Evolutionary conservation across 108 stramenopile genomes (phyloP), one percentile per base, ranked within the genome.

Genomic region (Parmales sp.): DNA sequence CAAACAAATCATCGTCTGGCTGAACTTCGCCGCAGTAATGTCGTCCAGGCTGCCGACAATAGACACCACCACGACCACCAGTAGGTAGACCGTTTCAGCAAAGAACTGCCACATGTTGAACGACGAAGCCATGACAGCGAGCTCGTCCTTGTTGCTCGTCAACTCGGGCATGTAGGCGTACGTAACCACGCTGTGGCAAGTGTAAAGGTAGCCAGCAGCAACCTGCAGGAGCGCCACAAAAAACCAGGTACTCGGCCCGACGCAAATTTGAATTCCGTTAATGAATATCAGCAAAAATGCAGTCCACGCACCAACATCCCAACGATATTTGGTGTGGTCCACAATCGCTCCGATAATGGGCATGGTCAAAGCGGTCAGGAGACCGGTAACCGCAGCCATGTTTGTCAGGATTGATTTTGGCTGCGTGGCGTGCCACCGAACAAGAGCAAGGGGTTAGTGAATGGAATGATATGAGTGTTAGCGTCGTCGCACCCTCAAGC

Each of bases 131-230:
- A 76, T 82, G 45, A 72, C 60, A 51, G 76, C 78, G 25, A 90
- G 43, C 28, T 74, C 60, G 45, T 78, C 39, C 46, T 83, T 80
- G 48, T 78, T 68, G 3, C 76, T 48, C 5, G 78, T 85, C 45
- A 90, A 76, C 70, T 90, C 89, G 7, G 89, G 89, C 0, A 90
- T 70, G 64, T 90, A 90, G 0, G 89, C 85, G 75, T 77, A 83
- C 16, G 77, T 48, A 23, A 88, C 70, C n/a, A 80, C 60, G 11
- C 75, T 80, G 60, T 87, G 86, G 26, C 80, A 75, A 85, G 83
- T 83, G 28, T 87, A 84, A 39, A 83, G 64, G 67, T 87, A 76
- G 9, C 79, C 74, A 39, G 63, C 65, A 26, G 80, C 25, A 1
- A 85, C 36, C 65, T 80, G 75, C 18, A 85, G 18, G 19, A 83